Evolutionary conservation across 2,329 filamentous ascomycete genomes (phyloP).

Genomic region (Daldinia eschscholtzii): DNA sequence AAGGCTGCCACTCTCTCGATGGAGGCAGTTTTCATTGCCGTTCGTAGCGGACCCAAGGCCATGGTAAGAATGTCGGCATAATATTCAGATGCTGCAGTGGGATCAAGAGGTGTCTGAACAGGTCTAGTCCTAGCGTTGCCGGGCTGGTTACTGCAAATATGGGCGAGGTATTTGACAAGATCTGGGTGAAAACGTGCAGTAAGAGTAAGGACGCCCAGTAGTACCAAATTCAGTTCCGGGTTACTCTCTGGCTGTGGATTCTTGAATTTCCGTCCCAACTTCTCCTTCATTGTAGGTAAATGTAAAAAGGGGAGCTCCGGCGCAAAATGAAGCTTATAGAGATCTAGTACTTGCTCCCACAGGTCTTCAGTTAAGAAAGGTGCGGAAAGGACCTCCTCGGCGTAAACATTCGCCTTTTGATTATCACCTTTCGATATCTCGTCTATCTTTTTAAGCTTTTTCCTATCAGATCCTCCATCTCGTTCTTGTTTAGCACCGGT

Average conservation of each 20-base stretch:
- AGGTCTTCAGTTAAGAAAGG: slow-evolving; percentile 72
- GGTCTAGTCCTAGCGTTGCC: slow-evolving; percentile 54
- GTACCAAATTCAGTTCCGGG: slow-evolving; percentile 67
- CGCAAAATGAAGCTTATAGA: slow-evolving; percentile 78
- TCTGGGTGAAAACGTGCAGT: slow-evolving; percentile 76
- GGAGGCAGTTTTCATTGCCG: slow-evolving; percentile 64
- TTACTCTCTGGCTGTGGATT: slow-evolving; percentile 54
- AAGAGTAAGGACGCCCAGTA: slow-evolving; percentile 76
- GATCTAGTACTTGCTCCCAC: slow-evolving; percentile 77
- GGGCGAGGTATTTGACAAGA: slow-evolving; percentile 67
- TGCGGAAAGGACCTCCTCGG: slow-evolving; percentile 72
- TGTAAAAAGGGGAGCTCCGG: slow-evolving; percentile 80
- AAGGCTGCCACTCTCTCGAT: slow-evolving; percentile 75
- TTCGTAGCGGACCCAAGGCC: slow-evolving; percentile 63
- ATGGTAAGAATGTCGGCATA: slow-evolving; percentile 71
- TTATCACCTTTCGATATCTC: slow-evolving; percentile 58
- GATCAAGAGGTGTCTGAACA: slow-evolving; percentile 58
- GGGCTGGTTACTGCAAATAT: slow-evolving; percentile 54
- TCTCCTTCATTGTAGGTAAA: slow-evolving; percentile 70
- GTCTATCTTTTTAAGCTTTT: slow-evolving; percentile 60
- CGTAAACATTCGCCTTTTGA: slow-evolving; percentile 55
- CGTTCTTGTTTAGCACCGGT: slow-evolving; percentile 57
- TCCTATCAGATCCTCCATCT: slow-evolving; percentile 62
- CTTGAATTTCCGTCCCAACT: slow-evolving; percentile 60
- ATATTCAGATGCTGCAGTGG: slow-evolving; percentile 71